Conservation (phyloP, 768 basidiomycete genomes). For the Tricholoma terreum region DNA sequence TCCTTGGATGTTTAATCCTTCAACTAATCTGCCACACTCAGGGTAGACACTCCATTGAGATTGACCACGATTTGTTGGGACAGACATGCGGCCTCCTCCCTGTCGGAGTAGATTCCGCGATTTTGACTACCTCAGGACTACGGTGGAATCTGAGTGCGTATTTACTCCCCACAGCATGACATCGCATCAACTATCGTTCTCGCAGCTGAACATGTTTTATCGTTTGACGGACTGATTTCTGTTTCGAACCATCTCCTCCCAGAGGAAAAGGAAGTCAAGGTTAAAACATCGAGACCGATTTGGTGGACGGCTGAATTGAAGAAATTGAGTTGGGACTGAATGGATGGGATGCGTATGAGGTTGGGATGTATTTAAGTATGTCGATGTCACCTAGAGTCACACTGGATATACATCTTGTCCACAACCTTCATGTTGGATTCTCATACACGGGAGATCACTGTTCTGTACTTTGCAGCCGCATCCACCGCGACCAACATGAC, state of each 20-base stretch:
- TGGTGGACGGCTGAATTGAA: constrained; percentile 87
- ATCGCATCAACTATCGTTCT: not conserved
- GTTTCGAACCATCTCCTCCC: constrained; percentile 91
- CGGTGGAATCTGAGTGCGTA: constrained; percentile 84
- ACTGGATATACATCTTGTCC: not conserved
- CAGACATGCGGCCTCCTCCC: constrained; percentile 95
- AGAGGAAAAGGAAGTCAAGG: constrained; percentile 56
- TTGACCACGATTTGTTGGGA: constrained; percentile 74
- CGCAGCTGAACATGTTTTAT: constrained; percentile 62
- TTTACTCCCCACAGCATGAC: not conserved
- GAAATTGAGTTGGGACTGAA: constrained; percentile 16
- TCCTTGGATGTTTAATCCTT: not conserved
- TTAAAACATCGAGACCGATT: constrained; percentile 79
- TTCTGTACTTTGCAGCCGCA: constrained; percentile 62
- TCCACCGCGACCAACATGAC: constrained; percentile 65
- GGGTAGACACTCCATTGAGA: constrained; percentile 79
- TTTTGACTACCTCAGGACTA: constrained; percentile 79
- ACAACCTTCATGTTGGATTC: constrained; percentile 10
- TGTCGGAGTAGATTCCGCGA: constrained; percentile 73
- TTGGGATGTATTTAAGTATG: too few species aligned
- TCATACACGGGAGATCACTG: constrained; percentile 30
- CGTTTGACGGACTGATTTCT: constrained; percentile 82
- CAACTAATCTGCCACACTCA: constrained; percentile 25
- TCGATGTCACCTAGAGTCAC: not conserved
- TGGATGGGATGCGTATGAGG: too few species aligned